These are phyloP conservation scores for Starmerella floricola DNA, from an alignment of 805 yeast genomes.

Conservation along the genomic window DNA sequence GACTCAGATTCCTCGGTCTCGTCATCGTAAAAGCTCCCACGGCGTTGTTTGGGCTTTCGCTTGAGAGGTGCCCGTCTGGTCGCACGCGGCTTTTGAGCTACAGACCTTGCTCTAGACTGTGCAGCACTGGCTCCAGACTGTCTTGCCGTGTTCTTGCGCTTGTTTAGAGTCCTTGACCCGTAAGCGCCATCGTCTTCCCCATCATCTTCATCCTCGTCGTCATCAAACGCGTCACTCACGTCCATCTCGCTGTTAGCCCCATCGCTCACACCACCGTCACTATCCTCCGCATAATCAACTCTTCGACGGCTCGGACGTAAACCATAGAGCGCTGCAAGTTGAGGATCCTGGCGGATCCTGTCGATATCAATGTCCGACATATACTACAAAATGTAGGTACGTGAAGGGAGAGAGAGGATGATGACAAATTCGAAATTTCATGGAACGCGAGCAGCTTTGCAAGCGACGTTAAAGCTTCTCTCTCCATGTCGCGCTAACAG, in stretches of 20 bases:
- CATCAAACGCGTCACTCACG: conserved; percentile 10
- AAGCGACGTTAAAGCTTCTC: no score
- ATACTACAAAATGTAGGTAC: not conserved
- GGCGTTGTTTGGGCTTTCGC: conserved; percentile 7
- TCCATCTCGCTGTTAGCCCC: conserved; percentile 14
- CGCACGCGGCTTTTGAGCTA: conserved; percentile 3
- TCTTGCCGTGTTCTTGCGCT: not conserved
- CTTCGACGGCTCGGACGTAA: conserved; percentile 32
- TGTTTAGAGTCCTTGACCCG: not conserved
- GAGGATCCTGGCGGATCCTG: conserved; percentile 20
- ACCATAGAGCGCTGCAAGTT: conserved; percentile 33
- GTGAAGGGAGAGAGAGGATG: conserved; percentile 4
- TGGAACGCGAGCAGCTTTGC: not conserved
- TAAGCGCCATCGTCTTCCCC: conserved; percentile 16
- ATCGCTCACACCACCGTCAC: conserved; percentile 12
- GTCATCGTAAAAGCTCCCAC: conserved; percentile 21
- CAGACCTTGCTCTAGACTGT: not conserved
- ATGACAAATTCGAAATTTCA: not conserved
- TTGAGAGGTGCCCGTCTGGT: not conserved
- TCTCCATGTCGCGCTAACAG: no score
- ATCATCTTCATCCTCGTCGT: conserved; percentile 4
- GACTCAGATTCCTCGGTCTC: conserved; percentile 16
- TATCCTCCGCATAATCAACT: conserved; percentile 15
- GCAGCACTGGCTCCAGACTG: not conserved
- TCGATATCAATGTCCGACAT: conserved; percentile 20